Percentiles rank a stretch among this genome's conserved stretches.
These are phyloP conservation scores for Saccharomyces jurei DNA, from an alignment of 805 yeast genomes.

Conservation along the genomic window DNA sequence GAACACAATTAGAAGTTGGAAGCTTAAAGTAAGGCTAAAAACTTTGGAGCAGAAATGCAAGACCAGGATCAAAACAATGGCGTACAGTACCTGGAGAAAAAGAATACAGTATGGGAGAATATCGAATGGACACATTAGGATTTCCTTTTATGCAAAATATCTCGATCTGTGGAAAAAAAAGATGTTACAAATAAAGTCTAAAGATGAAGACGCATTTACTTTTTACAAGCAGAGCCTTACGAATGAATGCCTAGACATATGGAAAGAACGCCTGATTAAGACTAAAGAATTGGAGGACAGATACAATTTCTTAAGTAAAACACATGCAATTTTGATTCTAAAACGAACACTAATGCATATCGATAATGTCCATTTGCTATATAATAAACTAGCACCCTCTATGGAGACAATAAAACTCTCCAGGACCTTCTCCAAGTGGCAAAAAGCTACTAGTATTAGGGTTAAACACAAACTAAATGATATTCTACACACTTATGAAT, in stretches of 20 bases:
- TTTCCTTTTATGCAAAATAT: not conserved
- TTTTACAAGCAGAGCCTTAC: not conserved
- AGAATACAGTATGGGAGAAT: not conserved
- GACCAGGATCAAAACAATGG: not conserved
- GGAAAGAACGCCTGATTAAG: not conserved
- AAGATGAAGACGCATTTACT: not conserved
- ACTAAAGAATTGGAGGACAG: not conserved
- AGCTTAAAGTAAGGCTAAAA: not conserved
- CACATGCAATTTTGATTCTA: not conserved
- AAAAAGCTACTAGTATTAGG: not conserved
- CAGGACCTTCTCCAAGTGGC: not conserved
- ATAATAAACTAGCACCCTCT: not conserved
- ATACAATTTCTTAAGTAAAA: not conserved
- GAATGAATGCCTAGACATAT: not conserved
- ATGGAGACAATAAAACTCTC: not conserved
- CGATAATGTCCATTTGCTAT: not conserved
- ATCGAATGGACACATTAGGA: not conserved
- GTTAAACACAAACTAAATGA: not conserved
- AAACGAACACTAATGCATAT: not conserved
- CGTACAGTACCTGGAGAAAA: constrained; percentile 1
- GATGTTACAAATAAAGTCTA: not conserved
- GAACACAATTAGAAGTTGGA: constrained; percentile 2
- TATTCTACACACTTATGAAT: not conserved
- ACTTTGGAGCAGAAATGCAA: not conserved
- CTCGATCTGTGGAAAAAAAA: constrained; percentile 3